Evolutionary conservation across 805 yeast genomes (phyloP).

Genomic region (Metschnikowia corniflorae): DNA sequence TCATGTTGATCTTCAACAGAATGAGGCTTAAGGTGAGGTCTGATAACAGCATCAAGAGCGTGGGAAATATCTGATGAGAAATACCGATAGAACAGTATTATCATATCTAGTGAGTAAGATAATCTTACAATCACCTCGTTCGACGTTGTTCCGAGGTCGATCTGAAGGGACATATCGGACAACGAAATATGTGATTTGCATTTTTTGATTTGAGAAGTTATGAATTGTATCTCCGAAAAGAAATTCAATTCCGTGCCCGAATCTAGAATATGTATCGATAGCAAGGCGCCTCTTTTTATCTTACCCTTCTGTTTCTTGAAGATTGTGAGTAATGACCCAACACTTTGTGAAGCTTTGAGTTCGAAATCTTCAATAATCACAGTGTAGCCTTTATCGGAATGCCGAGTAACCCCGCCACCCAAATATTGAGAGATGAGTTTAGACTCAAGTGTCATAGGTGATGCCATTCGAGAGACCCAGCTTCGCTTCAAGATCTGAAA

Average conservation of each 20-base stretch:
- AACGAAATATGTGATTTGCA: constrained; percentile 14
- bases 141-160: constrained; percentile 7
- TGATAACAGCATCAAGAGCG: constrained; percentile 7
- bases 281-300: constrained; percentile 8
- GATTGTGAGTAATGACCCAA: constrained; percentile 10
- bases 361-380: constrained; percentile 10
- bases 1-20: background rate
- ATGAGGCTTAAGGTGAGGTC: background rate
- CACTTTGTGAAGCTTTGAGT: constrained; percentile 7
- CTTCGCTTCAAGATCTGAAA: constrained; percentile 7
- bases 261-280: constrained; percentile 14
- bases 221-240: constrained; percentile 14
- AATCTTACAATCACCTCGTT: constrained; percentile 5
- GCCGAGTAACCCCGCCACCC: constrained; percentile 5
- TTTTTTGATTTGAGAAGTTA: constrained; percentile 11
- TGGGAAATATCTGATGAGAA: constrained; percentile 17
- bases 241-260: constrained; percentile 3
- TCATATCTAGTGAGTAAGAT: constrained; percentile 10
- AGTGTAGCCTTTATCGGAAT: background rate
- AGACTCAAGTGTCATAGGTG: constrained; percentile 8
- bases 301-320: constrained; percentile 7
- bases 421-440: constrained; percentile 3
- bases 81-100: constrained; percentile 14
- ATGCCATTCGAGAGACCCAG: constrained; percentile 2
- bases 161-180: constrained; percentile 3